Evolutionary conservation across 192 early-diverging fungal genomes (phyloP), one percentile per base, ranked within the genome.

Genomic region (Geranomyces variabilis): DNA sequence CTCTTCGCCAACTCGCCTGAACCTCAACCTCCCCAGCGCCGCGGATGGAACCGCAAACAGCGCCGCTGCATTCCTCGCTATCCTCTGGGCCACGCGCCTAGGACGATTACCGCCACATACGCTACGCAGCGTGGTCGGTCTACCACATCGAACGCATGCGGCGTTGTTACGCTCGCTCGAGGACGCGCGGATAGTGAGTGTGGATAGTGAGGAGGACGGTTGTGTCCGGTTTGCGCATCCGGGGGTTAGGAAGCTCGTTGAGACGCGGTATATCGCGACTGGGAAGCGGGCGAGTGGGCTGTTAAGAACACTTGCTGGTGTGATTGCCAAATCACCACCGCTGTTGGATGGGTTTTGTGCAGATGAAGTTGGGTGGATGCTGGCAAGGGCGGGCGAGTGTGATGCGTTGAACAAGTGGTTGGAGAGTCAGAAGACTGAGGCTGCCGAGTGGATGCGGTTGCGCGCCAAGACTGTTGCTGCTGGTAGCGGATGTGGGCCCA

Each of bases 181-280:
- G 24, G n/a, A 53, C 7, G 51, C 51, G 51, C n/a, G 51, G 7
- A 53, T 53, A n/a, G n/a, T 53, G 3, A 26, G 6, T 3, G 51
- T 53, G 7, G 36, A 41, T 7, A 24, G n/a, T 24, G 12, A 10
- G 19, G 7, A 17, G 6, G 51, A 26, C 19, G 24, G 51, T 17
- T 3, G 6, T 3, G 51, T 53, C 3, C n/a, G 51, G 7, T 53
- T 53, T 15, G 51, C 51, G 51, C 51, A 53, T 53, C 51, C 51
- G 19, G 51, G 6, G 17, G 51, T 26, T 17, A 24, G 7, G 19
- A 26, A 17, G 51, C 7, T 53, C 4, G 51, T 53, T 7, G 51
- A 26, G 51, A 53, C 51, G n/a, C 51, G 51, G 24, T 53, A 53
- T 53, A 17, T 53, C 24, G 51, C 51, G 51, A 53, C 51, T 3